Base-by-base conservation (phyloP, 2,329 filamentous ascomycete genomes). In the Cryphonectria nitschkei region DNA sequence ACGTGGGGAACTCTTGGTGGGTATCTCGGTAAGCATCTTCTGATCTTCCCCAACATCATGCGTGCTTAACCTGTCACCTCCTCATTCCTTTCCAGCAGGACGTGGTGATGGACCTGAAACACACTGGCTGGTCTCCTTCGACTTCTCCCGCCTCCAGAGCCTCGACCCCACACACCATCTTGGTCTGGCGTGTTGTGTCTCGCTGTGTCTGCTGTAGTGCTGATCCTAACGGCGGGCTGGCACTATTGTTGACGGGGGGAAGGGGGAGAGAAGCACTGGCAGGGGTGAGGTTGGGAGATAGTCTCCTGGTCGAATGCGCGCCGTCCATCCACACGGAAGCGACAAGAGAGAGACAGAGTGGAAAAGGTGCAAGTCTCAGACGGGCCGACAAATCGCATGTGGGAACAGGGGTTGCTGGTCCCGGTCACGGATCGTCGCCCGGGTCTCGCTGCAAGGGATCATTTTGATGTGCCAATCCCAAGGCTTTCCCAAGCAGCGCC, bases 391-490 rank as follows among this genome's bases (percentile, higher is more conserved):
- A 61, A 26, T 43, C 50, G 61, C 52, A 69, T 37, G 52, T 60
- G 46, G 26, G 29, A 8, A 14, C 61, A 56, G 43, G 50, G 61
- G 43, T 41, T 8, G n/a, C 58, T 16, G 26, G 52, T 8, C 46
- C 26, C 26, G 19, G 56, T 54, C 29, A 68, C 34, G 26, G 65
- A 56, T 67, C 65, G 46, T 13, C 32, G 65, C 65, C 29, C 52
- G 37, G 46, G 43, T 67, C n/a, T 43, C 65, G 39, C 54, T 65
- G 54, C 65, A 43, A 58, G 52, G 54, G 50, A 58, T 67, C 29
- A 43, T 43, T 26, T 22, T 41, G 34, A n/a, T 41, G 13, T 43
- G 61, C 37, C 37, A 64, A 58, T 58, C 54, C 54, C 54, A 32
- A 16, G 14, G 54, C 54, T 14, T 6, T 7, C 54, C 32, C 54